These are phyloP conservation scores for Triticum aestivum DNA, from an alignment of 176 grass and related monocot genomes.

Conservation along the genomic window DNA sequence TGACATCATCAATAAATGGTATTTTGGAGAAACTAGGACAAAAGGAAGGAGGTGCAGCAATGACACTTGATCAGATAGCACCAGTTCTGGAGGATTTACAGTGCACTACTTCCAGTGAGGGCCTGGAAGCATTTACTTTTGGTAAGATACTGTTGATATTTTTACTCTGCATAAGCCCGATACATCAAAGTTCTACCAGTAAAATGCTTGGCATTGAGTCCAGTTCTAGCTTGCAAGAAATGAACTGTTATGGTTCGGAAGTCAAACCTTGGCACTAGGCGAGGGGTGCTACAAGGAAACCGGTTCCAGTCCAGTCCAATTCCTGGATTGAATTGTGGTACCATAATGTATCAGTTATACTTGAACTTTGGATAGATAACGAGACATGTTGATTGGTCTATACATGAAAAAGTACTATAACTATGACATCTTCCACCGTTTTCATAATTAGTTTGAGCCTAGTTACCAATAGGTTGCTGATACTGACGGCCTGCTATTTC, in stretches of 20 bases:
- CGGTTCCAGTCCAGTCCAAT: neutral
- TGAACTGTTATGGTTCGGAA: slow-evolving; percentile 4
- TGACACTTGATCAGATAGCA: slow-evolving; percentile 85
- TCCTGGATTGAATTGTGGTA: neutral
- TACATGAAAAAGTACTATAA: slow-evolving; percentile 19
- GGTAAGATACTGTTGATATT: slow-evolving; percentile 46
- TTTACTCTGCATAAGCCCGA: neutral
- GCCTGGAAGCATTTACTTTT: slow-evolving; percentile 42
- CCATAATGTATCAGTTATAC: slow-evolving; percentile 16
- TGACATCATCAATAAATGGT: slow-evolving; percentile 58
- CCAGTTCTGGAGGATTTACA: slow-evolving; percentile 59
- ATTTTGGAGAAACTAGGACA: slow-evolving; percentile 72
- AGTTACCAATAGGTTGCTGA: neutral
- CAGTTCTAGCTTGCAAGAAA: neutral
- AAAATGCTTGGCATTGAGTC: neutral
- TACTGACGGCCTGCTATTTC: slow-evolving; percentile 2
- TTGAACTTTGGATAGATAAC: neutral
- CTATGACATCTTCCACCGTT: neutral
- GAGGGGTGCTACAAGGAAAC: neutral
- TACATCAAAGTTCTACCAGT: neutral
- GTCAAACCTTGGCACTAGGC: neutral
- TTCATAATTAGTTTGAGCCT: neutral
- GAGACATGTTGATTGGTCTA: neutral
- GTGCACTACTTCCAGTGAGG: slow-evolving; percentile 43
- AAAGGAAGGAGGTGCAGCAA: slow-evolving; percentile 66